These are phyloP conservation scores for Aurantiochytrium sp. DNA, from an alignment of 108 stramenopile species.

Conservation along the genomic window DNA sequence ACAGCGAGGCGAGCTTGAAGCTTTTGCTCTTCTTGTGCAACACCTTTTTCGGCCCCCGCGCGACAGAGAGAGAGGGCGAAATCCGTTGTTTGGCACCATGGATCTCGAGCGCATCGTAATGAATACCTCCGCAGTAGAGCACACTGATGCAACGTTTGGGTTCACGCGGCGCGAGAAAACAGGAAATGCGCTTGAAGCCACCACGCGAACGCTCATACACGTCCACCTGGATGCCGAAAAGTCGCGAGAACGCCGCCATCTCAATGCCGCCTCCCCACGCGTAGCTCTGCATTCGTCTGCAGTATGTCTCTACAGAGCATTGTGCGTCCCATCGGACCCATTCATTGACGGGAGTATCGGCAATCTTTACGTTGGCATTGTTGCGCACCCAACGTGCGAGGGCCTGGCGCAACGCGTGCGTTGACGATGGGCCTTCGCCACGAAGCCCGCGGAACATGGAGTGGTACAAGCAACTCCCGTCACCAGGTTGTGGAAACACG, in stretches of 20 bases:
- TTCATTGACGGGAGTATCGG: slow-evolving; percentile 31
- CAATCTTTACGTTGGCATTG: slow-evolving; percentile 14
- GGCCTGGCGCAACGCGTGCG: background rate
- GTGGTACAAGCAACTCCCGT: slow-evolving; percentile 38
- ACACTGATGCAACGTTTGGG: background rate
- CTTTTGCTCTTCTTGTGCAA: no score
- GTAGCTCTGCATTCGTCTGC: background rate
- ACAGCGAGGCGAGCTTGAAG: no score
- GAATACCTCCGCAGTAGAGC: slow-evolving; percentile 34
- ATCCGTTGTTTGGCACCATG: background rate
- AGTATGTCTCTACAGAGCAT: background rate
- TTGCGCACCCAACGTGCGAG: background rate
- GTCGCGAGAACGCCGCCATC: slow-evolving; percentile 22
- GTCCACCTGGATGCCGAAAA: slow-evolving; percentile 10
- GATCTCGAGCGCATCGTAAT: slow-evolving; percentile 24
- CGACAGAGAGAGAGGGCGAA: background rate
- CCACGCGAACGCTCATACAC: slow-evolving; percentile 23
- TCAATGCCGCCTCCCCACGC: slow-evolving; percentile 39
- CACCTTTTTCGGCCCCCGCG: no score
- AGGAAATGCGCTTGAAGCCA: slow-evolving; percentile 30
- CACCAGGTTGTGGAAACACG: slow-evolving; percentile 30
- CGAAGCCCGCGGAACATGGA: slow-evolving; percentile 22
- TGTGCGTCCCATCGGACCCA: slow-evolving; percentile 34
- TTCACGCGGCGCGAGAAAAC: background rate
- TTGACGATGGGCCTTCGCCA: background rate